These are phyloP conservation scores for Achaetomiella virescens DNA, from an alignment of 495 filamentous ascomycete species.

Conservation along the genomic window DNA sequence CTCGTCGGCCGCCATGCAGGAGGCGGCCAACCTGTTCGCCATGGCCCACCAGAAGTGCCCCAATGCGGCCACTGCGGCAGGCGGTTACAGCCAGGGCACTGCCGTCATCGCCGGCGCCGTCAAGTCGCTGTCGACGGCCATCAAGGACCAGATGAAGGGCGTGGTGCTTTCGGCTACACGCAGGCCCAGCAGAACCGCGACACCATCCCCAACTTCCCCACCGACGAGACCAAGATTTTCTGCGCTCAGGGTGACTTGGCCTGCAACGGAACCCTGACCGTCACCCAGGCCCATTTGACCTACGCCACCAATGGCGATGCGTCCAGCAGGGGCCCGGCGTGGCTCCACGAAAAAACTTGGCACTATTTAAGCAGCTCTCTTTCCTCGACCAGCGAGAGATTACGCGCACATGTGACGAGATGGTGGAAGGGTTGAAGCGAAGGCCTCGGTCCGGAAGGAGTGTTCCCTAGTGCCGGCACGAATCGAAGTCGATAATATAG, in stretches of 20 bases:
- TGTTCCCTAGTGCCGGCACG: too few species aligned
- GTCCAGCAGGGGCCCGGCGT: too few species aligned
- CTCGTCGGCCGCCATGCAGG: conserved; percentile 28
- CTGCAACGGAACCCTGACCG: conserved; percentile 5
- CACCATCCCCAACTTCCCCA: conserved; percentile 42
- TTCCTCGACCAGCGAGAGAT: too few species aligned
- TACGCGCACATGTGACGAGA: too few species aligned
- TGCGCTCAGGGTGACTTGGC: conserved; percentile 27
- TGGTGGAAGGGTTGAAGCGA: too few species aligned
- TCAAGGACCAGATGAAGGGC: conserved; percentile 45
- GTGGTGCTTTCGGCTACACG: conserved; percentile 54
- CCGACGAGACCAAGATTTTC: conserved; percentile 41
- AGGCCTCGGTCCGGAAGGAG: too few species aligned
- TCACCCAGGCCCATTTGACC: conserved; percentile 3
- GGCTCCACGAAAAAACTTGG: too few species aligned
- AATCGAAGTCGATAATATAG: too few species aligned
- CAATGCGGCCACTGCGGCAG: conserved; percentile 30
- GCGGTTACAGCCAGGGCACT: conserved; percentile 48
- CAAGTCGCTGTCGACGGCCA: conserved; percentile 31
- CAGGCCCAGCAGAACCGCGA: conserved; percentile 47
- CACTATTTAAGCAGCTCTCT: too few species aligned
- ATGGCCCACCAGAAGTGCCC: conserved; percentile 31
- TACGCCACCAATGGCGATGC: too few species aligned
- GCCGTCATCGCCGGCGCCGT: conserved; percentile 48
- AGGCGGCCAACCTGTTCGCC: conserved; percentile 28